A percentile compares a stretch with the other conserved stretches of the same genome.
These are phyloP conservation scores for Amaranthus tricolor DNA, from an alignment of 179 eudicot species.

Conservation along the genomic window DNA sequence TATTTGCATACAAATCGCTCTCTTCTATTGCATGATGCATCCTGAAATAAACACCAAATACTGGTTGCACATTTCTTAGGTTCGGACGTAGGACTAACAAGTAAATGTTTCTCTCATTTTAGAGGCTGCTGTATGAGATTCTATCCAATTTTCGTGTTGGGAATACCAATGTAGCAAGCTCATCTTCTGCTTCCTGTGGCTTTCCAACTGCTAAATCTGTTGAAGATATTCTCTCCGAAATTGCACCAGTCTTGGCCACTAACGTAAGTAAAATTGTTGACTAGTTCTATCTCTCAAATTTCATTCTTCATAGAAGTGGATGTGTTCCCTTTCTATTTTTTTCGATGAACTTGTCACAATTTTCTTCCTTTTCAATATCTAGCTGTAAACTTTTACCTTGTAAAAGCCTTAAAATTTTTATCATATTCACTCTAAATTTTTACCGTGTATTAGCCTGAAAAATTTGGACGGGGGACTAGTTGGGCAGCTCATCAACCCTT, in stretches of 20 bases:
- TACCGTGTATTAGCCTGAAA: too few relatives aligned
- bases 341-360: neutral
- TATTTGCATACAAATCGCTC: neutral
- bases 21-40: neutral
- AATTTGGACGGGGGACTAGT: too few relatives aligned
- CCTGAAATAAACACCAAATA: neutral
- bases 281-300: neutral
- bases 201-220: constrained; percentile 44
- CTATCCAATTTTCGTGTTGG: constrained; percentile 54
- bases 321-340: neutral
- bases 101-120: neutral
- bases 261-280: constrained; percentile 16
- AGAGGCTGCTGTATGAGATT: constrained; percentile 66
- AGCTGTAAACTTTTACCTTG: too few relatives aligned
- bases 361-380: neutral
- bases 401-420: too few relatives aligned
- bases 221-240: constrained; percentile 50
- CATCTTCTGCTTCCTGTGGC: constrained; percentile 53
- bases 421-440: too few relatives aligned
- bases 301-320: neutral
- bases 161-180: constrained; percentile 56
- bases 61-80: neutral
- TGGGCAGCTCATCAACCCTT: too few relatives aligned
- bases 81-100: constrained; percentile 8
- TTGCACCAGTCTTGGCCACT: constrained; percentile 46